Base-by-base conservation (phyloP, 768 basidiomycete genomes). In the Roridomyces roridus region DNA sequence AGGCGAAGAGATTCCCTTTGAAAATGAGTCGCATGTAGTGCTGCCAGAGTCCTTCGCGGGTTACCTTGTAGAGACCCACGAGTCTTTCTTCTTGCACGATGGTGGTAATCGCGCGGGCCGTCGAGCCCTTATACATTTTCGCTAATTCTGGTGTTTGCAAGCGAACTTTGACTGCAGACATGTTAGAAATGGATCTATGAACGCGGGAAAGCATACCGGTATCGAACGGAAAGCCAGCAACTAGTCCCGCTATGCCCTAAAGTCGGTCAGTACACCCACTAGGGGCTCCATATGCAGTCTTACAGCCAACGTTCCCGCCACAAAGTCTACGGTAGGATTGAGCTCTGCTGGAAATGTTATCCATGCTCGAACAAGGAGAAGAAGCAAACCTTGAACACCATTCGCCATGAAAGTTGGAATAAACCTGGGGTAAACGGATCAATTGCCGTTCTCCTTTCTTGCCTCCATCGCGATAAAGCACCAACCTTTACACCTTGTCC, bases 161-260 rank as follows among this genome's bases (percentile, higher is more conserved):
- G 35, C 91, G 83, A 15, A 92, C 90, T 77, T 94, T 94, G 60
- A 93, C 91, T 89, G 62, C 9, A 47, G 37, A 50, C 11, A 41
- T 41, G 26, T 11, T 12, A 35, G n/a, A 29, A 10, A 23, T 26
- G 52, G 34, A 21, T 45, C 18, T 17, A 18, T 17, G 21, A 28
- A 26, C 15, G n/a, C 12, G 4, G 11, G 31, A 18, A 14, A 11
- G 69, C 72, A 57, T 57, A 79, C 82, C 80, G 21, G 88, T 92
- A 67, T 93, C 92, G 47, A 92, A 87, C 0, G 91, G 92, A 64
- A 89, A 89, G 15, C 90, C 90, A 3, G 88, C 84, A 5, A 87
- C 69, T 4, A 93, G 76, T 24, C 86, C 81, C 0, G 85, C 81
- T 43, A 86, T 83, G 9, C 90, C 91, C 81, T 83, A 50, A 21